Evolutionary conservation across 331 rosid species (phyloP).

Genomic region (Quercus phellos): DNA sequence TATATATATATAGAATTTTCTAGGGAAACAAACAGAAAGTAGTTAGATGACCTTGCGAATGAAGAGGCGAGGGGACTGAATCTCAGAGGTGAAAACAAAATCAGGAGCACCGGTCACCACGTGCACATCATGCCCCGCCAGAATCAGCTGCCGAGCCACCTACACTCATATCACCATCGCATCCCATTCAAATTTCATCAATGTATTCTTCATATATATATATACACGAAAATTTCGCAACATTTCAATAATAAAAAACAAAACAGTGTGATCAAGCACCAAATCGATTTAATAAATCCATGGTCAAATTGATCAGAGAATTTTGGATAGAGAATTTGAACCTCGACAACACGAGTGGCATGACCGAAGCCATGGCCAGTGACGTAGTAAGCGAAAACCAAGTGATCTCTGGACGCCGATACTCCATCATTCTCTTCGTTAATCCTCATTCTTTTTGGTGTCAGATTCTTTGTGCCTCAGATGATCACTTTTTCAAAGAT

Average conservation of each 20-base stretch:
- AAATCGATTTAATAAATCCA: neutral
- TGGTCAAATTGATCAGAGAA: neutral
- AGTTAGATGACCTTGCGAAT: conserved; percentile 61
- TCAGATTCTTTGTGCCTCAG: neutral
- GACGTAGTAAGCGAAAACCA: conserved; percentile 84
- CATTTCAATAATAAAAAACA: neutral
- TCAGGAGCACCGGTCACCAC: conserved; percentile 95
- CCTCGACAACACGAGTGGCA: conserved; percentile 96
- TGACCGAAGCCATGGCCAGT: conserved; percentile 98
- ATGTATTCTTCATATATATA: too few species aligned
- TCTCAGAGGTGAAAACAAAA: conserved; percentile 80
- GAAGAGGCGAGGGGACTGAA: conserved; percentile 70
- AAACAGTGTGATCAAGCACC: neutral
- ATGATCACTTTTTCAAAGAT: neutral
- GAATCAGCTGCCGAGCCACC: conserved; percentile 82
- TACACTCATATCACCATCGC: conserved; percentile 12
- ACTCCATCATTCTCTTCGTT: conserved; percentile 59
- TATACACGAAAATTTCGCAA: too few species aligned
- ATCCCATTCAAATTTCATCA: too few species aligned
- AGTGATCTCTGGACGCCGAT: conserved; percentile 65
- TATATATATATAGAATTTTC: neutral
- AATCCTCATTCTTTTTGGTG: conserved; percentile 52
- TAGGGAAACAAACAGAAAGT: neutral
- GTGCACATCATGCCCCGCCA: conserved; percentile 91
- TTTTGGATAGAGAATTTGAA: neutral